Base-by-base conservation (phyloP, 441 rosid genomes). In the Gossypium trilobum region DNA sequence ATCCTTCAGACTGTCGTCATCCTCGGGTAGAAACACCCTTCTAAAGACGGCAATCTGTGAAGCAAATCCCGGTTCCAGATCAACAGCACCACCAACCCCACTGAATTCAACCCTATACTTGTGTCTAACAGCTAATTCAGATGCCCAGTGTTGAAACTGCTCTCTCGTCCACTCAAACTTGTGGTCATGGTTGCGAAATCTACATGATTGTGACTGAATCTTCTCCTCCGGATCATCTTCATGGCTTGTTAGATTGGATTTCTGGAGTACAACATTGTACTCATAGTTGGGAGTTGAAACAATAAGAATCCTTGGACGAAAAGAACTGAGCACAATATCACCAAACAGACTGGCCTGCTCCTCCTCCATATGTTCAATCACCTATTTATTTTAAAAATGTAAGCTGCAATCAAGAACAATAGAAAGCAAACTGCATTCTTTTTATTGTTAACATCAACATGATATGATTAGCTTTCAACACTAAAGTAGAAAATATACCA, bases 281-380 rank as follows among this genome's bases (percentile, higher is more conserved):
- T 95, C 99, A 11, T 79, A 92, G 81, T 95, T 95, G 25, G 97
- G 98, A 20, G 99, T 95, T 7, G 99, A 95, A 64, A 95, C 86
- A 14, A 91, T 83, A 52, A 92, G 85, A 72, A 90, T 81, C 77
- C 82, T 87, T 0, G 98, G 99, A 5, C 75, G 73, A 20, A 95
- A 91, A 69, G 71, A 83, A 63, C 87, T 77, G 73, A 91, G 82
- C 72, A 88, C 96, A 1, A 81, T 76, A 19, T 85, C 86, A 31
- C 98, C 99, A 46, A 92, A 92, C 62, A 75, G 36, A 77, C 76
- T 73, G 33, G 97, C 97, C 68, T 88, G 85, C n/a, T 91, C 92
- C 81, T 95, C 99, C 84, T 91, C 98, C 91, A 95, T 92, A 74
- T 95, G 98, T 82, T 95, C 99, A 66, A 91, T 95, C n/a, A 95